Evolutionary conservation across 164 flowering plant species (phyloP), one percentile per base, ranked within the genome.

Genomic region (Buxus sempervirens): DNA sequence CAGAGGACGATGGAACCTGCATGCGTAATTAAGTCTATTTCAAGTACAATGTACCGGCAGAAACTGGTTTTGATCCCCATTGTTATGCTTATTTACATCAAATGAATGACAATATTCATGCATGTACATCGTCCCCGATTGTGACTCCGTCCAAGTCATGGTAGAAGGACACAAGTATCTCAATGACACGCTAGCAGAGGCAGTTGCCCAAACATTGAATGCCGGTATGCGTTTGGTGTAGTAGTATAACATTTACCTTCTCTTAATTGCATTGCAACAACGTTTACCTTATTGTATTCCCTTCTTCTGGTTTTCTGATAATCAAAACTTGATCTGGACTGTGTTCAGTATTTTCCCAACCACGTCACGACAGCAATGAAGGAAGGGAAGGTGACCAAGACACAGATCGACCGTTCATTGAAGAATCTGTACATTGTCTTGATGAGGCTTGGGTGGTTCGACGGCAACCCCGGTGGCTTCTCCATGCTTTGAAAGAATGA

Each of bases 91-190:
- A n/a, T n/a, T n/a, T n/a, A n/a, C n/a, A n/a, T n/a, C n/a, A n/a
- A n/a, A n/a, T n/a, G n/a, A 32, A 32, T 32, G 7, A 32, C 7
- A 32, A 32, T 32, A 32, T 32, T 7, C 38, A 55, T 67, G 27
- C 27, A 22, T 38, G 38, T 77, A 74, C 42, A 65, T 75, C 9
- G 77, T 74, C 0, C 60, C 81, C 0, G 81, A 78, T 49, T 78
- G 78, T 67, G 81, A 78, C 54, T 70, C 79, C 5, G 49, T 79
- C n/a, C 22, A 60, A 56, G 77, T 64, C 5, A 75, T 75, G 27
- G 76, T 70, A 4, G 53, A 69, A 9, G 26, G 32, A 3, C 76
- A 78, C 16, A 71, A 75, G 58, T 78, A 25, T 36, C 58, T 69
- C 4, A 27, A 22, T 9, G 76, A 65, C 53, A 64, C 71, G 1